Percentiles rank a stretch among this genome's conserved stretches.
phyloP scores from a whole-genome alignment of 257 asterid genomes.

The Craterostigma plantagineum region DNA sequence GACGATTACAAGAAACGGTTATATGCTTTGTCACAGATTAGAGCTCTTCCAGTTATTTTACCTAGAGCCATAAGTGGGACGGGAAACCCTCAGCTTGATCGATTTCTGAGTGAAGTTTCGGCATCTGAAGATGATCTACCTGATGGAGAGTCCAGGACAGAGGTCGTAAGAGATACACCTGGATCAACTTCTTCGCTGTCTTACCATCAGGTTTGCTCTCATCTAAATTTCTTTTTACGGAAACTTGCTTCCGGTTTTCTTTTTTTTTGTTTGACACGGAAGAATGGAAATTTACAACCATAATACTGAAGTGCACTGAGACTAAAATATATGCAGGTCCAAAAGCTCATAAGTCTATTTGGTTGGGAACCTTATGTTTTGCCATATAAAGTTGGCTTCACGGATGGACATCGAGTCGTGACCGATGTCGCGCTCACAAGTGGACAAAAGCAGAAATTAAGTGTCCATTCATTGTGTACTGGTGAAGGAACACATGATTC shows the following conservation, averaged over 20 bases:
- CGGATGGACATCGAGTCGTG: conserved; percentile 25
- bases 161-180: conserved; percentile 18
- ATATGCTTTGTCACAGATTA: conserved; percentile 40
- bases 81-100: conserved; percentile 43
- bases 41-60: conserved; percentile 59
- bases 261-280: too few species aligned
- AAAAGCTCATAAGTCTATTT: conserved; percentile 65
- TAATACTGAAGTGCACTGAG: conserved; percentile 9
- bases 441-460: conserved; percentile 22
- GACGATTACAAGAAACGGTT: conserved; percentile 62
- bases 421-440: conserved; percentile 22
- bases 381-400: conserved; percentile 56
- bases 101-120: conserved; percentile 33
- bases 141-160: too few species aligned
- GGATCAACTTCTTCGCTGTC: conserved; percentile 25
- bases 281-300: too few species aligned
- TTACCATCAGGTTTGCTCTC: conserved; percentile 74
- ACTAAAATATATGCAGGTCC: conserved; percentile 45
- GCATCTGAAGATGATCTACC: conserved; percentile 17
- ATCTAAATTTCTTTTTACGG: too few species aligned
- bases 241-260: too few species aligned
- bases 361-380: conserved; percentile 83
- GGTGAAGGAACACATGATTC: conserved; percentile 21
- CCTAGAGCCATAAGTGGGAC: conserved; percentile 23
- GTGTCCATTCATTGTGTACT: conserved; percentile 15